phyloP scores from a whole-genome alignment of 495 filamentous ascomycete genomes.

The Hapsidospora chrysogenum region DNA sequence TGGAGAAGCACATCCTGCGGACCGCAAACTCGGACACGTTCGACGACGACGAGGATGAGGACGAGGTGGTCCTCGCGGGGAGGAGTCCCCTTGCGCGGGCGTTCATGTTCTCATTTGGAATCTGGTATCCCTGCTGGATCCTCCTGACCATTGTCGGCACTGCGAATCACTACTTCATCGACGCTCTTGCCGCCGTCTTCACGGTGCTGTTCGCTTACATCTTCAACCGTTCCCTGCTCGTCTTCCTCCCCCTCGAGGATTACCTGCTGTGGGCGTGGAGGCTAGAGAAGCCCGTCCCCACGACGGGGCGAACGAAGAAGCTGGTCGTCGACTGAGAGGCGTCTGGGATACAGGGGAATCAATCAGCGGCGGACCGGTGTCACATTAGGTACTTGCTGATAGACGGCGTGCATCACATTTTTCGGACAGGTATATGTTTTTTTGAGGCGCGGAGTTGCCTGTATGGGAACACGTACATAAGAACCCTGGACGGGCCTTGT shows the following conservation, averaged over 20 bases:
- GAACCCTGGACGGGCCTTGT: too few species aligned
- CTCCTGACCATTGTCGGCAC: slow-evolving; percentile 48
- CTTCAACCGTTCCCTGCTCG: slow-evolving; percentile 40
- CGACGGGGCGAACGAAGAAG: slow-evolving; percentile 4
- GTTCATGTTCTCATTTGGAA: slow-evolving; percentile 30
- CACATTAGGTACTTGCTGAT: too few species aligned
- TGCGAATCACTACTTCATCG: slow-evolving; percentile 53
- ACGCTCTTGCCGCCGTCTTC: slow-evolving; percentile 41
- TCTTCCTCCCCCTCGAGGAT: slow-evolving; percentile 46
- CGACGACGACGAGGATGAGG: slow-evolving; percentile 5
- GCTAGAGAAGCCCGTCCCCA: slow-evolving; percentile 39
- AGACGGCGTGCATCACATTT: too few species aligned
- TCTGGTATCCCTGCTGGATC: slow-evolving; percentile 43
- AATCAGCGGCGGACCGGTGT: too few species aligned
- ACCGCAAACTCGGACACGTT: slow-evolving; percentile 1
- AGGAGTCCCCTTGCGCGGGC: slow-evolving; percentile 24
- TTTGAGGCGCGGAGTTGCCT: too few species aligned
- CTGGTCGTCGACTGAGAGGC: neutral
- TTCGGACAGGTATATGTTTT: too few species aligned
- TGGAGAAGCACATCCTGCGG: slow-evolving; percentile 1
- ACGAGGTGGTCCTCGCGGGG: slow-evolving; percentile 8
- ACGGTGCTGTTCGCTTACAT: slow-evolving; percentile 41
- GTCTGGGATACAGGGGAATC: too few species aligned
- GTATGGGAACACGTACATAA: too few species aligned
- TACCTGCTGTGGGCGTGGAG: slow-evolving; percentile 45